phyloP scores from a whole-genome alignment of 192 early-diverging fungal genomes.

The Obelidium mucronatum region DNA sequence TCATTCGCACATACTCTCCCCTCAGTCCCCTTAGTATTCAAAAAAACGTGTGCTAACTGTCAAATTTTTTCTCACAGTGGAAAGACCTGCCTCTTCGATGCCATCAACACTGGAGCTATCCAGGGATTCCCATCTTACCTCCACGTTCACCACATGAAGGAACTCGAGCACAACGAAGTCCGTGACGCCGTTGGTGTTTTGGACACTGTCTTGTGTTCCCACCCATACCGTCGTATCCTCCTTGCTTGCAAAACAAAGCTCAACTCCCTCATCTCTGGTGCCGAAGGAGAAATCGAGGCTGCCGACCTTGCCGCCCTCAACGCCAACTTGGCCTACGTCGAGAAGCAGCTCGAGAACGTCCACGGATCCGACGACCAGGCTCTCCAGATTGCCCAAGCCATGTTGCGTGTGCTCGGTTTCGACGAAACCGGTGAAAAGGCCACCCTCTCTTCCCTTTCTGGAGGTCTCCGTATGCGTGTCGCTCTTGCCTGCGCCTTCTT shows the following conservation, averaged over 20 bases:
- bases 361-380: conserved; percentile 73
- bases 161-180: conserved; percentile 26
- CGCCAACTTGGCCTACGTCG: conserved; percentile 78
- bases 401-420: conserved; percentile 33
- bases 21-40: no score
- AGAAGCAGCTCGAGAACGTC: conserved; percentile 81
- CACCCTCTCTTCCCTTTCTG: conserved; percentile 75
- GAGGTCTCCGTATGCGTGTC: conserved; percentile 91
- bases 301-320: conserved; percentile 78
- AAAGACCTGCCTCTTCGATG: conserved; percentile 31
- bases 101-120: conserved; percentile 22
- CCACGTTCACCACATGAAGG: conserved; percentile 31
- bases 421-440: conserved; percentile 30
- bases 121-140: conserved; percentile 28
- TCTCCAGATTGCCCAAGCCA: conserved; percentile 16
- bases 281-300: conserved; percentile 84
- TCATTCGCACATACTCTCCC: background rate
- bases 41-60: background rate
- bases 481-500: conserved; percentile 86
- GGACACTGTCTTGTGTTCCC: conserved; percentile 61
- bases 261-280: conserved; percentile 71
- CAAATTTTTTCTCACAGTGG: conserved; percentile 11
- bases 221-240: conserved; percentile 83
- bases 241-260: conserved; percentile 69
- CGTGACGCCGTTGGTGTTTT: conserved; percentile 29